These are phyloP conservation scores for Hibiscus mutabilis DNA, from an alignment of 345 rosid species.

Conservation along the genomic window DNA sequence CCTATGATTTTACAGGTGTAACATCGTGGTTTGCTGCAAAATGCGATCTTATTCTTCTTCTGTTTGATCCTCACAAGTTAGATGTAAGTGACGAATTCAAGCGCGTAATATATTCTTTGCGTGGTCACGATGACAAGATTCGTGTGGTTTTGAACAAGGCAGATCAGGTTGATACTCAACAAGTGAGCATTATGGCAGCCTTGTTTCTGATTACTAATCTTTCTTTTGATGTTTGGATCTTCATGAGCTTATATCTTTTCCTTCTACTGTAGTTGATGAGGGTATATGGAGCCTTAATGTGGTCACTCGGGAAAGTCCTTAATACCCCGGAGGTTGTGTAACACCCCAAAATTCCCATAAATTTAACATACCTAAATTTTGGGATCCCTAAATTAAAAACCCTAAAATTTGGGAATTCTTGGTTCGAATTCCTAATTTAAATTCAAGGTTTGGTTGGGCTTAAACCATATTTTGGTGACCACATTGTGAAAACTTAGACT, in stretches of 20 bases:
- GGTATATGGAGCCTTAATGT: constrained; percentile 97
- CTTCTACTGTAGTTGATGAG: constrained; percentile 71
- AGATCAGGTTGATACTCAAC: constrained; percentile 92
- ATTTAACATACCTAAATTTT: too few species aligned
- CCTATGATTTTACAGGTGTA: constrained; percentile 89
- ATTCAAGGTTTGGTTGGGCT: too few species aligned
- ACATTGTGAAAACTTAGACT: too few species aligned
- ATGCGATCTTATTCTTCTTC: constrained; percentile 91
- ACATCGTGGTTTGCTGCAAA: constrained; percentile 98
- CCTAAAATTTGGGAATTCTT: too few species aligned
- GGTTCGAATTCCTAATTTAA: too few species aligned
- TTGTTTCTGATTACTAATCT: constrained; percentile 4
- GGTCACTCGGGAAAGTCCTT: constrained; percentile 97
- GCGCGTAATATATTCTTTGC: constrained; percentile 86
- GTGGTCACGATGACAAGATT: constrained; percentile 94
- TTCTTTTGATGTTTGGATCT: background rate
- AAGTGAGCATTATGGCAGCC: constrained; percentile 33
- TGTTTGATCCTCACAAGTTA: constrained; percentile 94
- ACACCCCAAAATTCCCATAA: too few species aligned
- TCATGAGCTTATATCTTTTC: constrained; percentile 5
- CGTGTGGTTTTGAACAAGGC: constrained; percentile 96
- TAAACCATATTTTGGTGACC: too few species aligned
- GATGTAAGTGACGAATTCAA: constrained; percentile 96
- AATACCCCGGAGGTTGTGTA: constrained; percentile 87
- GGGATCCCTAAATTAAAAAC: too few species aligned